Evolutionary conservation across 768 basidiomycete genomes (phyloP), one percentile per base, ranked within the genome.

Genomic region (Mycena leptocephala): DNA sequence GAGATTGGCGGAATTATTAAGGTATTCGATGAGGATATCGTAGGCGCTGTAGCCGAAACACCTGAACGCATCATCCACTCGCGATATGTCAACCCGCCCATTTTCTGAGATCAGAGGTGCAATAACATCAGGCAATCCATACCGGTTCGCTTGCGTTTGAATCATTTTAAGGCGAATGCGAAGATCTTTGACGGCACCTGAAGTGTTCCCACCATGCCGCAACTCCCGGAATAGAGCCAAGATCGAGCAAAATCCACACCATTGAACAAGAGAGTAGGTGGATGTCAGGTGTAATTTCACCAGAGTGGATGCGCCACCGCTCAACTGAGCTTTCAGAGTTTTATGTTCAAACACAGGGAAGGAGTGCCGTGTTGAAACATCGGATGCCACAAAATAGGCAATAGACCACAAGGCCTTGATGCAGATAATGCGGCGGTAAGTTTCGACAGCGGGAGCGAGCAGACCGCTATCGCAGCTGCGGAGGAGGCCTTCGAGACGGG

Each of bases 21-120:
- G n/a, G 20, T 68, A 68, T 10, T 68, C 64, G 11, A 20, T 22
- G n/a, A 65, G 43, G 26, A 65, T 51, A 65, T 68, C 51, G 28
- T 65, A 65, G 26, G 30, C 64, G 35, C 14, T 13, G 51, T 39
- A 28, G 22, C 20, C n/a, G 35, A 22, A 68, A 0, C 35, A 35
- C 24, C 6, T 55, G n/a, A 68, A 68, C 7, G 66, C 35, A 43
- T 68, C 66, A 10, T 28, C 4, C 18, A 35, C 35, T 13, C 6
- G n/a, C 43, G 64, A 32, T 65, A 28, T 32, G 37, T 64, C 62
- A 43, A 6, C 9, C 58, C 39, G 18, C 48, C 22, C 48, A 51
- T 51, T 22, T 28, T 46, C 39, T 20, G 62, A 64, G 41, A 64
- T 16, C 13, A 64, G 41, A 64, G 8, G 28, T 43, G 62, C 41